A percentile compares a stretch with the other conserved stretches of the same genome.
These are phyloP conservation scores for Peronospora farinosa DNA, from an alignment of 352 stramenopile genomes.

Conservation along the genomic window DNA sequence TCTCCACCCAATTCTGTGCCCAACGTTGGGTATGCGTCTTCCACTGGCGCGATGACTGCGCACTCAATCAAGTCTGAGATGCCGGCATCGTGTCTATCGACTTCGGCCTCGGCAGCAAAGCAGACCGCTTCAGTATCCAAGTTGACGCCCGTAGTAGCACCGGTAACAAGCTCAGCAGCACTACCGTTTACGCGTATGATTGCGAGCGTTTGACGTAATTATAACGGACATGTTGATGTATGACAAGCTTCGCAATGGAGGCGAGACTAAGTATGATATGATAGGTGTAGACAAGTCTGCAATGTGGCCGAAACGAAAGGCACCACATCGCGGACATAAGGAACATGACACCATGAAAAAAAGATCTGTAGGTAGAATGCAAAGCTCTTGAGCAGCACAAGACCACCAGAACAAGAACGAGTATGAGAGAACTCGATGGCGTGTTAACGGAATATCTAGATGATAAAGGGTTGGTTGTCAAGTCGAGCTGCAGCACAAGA, in stretches of 20 bases:
- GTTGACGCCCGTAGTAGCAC: slow-evolving; percentile 10
- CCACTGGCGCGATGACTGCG: slow-evolving; percentile 13
- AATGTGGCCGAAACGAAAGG: slow-evolving; percentile 18
- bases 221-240: slow-evolving; percentile 9
- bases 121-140: slow-evolving; percentile 14
- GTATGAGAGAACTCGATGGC: no score
- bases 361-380: no score
- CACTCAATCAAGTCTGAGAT: slow-evolving; percentile 13
- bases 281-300: slow-evolving; percentile 37
- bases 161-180: slow-evolving; percentile 17
- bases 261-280: slow-evolving; percentile 37
- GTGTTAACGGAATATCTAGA: no score
- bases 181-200: slow-evolving; percentile 34
- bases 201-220: slow-evolving; percentile 31
- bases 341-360: slow-evolving; percentile 19
- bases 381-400: no score
- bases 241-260: slow-evolving; percentile 24
- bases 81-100: slow-evolving; percentile 11
- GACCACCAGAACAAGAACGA: no score
- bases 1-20: slow-evolving; percentile 6
- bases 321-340: slow-evolving; percentile 18
- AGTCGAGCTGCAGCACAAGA: no score
- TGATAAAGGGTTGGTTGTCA: no score
- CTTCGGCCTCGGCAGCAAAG: slow-evolving; percentile 10
- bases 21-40: slow-evolving; percentile 27